Conservation (phyloP, 768 basidiomycete species). For the Naganishia randhawae region DNA sequence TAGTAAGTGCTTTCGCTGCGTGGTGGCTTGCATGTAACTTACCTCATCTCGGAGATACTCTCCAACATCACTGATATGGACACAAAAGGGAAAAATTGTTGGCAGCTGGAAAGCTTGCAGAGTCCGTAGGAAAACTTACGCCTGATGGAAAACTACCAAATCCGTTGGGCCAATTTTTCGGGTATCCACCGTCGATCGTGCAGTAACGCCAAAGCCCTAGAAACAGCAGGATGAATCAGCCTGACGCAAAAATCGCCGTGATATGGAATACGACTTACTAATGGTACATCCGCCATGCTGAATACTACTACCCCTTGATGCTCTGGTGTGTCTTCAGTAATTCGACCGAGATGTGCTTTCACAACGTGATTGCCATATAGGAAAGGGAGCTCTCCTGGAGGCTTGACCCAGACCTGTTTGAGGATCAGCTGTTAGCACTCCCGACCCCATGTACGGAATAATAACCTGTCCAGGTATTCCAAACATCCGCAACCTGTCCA, state of each 20-base stretch:
- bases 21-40: not conserved
- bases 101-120: conserved; percentile 14
- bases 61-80: conserved; percentile 74
- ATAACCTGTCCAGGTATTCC: no score
- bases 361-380: conserved; percentile 97
- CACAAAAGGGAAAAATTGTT: not conserved
- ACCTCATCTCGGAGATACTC: conserved; percentile 98
- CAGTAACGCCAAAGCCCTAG: conserved; percentile 96
- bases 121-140: conserved; percentile 57
- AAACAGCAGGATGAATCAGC: not conserved
- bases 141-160: conserved; percentile 97
- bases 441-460: no score
- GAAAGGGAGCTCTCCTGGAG: conserved; percentile 99
- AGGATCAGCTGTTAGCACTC: not conserved
- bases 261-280: conserved; percentile 57
- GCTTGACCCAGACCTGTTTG: conserved; percentile 91
- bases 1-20: not conserved
- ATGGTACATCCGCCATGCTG: conserved; percentile 89
- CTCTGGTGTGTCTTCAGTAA: conserved; percentile 97
- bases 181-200: conserved; percentile 90
- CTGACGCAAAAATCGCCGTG: not conserved
- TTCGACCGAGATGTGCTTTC: conserved; percentile 96
- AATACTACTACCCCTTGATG: conserved; percentile 97
- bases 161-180: conserved; percentile 94
- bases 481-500: no score